A percentile compares a stretch with the other conserved stretches of the same genome.
Conservation (phyloP, 208 protist species). For the Acanthamoeba healyi region DNA sequence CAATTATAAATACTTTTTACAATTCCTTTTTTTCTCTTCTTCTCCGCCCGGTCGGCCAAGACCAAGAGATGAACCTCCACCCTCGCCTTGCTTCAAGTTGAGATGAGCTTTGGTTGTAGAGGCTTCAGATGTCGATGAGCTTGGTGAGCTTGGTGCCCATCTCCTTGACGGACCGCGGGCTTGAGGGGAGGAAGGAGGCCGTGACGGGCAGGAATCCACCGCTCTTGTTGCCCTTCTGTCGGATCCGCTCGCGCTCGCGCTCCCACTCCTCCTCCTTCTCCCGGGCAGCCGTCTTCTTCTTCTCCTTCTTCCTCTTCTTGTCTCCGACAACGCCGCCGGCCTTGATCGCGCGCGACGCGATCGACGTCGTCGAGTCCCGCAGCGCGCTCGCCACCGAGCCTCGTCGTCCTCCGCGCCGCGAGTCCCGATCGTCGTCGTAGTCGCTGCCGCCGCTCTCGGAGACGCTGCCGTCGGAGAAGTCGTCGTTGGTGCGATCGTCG, state of each 20-base stretch:
- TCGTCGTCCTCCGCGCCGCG: not conserved
- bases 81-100: no score
- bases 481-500: not conserved
- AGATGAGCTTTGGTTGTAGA: no score
- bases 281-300: not conserved
- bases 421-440: not conserved
- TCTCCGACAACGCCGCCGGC: not conserved
- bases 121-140: constrained; percentile 53
- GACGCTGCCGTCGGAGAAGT: not conserved
- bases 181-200: not conserved
- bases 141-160: constrained; percentile 49
- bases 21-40: not conserved
- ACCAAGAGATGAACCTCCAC: no score
- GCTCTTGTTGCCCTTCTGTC: constrained; percentile 46
- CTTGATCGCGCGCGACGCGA: not conserved
- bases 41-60: no score
- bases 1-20: not conserved
- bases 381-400: not conserved
- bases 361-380: not conserved
- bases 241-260: constrained; percentile 41
- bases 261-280: constrained; percentile 50
- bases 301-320: constrained; percentile 30
- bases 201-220: constrained; percentile 13
- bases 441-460: constrained; percentile 27
- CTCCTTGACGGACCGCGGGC: not conserved